Evolutionary conservation across 345 rosid genomes (phyloP), one percentile per base, ranked within the genome.

Genomic region (Salix koriyanagi): DNA sequence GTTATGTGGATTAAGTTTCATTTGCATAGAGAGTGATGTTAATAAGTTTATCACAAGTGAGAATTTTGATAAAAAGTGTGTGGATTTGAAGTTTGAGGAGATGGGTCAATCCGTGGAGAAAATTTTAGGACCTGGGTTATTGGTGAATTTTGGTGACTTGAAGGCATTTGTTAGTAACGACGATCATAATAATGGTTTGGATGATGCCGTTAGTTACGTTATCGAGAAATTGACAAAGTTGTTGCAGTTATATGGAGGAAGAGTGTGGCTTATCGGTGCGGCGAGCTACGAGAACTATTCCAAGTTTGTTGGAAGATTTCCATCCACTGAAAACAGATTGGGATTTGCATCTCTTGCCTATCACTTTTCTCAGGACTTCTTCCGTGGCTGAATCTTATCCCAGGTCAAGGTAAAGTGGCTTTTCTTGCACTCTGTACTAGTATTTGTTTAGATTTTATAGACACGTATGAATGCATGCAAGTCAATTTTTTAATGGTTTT

Each of bases 321-420:
- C 94, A 1, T 74, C 62, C 64, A 60, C 88, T 28, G 91, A 88
- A 25, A 82, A 78, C n/a, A 74, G 90, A 88, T 4, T 92, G 91
- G 97, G 90, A 89, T 82, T 82, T 90, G 82, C 90, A 90, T 26
- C 82, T 86, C 76, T 78, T 89, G 86, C 91, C 92, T 1, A 81
- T 88, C 28, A 82, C 90, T 71, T 80, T 87, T 65, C 77, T 86
- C 52, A 77, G 71, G 80, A 69, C 76, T 69, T 80, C 86, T 83
- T 76, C 91, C 19, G 60, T 73, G 46, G 89, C 90, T 58, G 91
- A 85, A 72, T 83, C 91, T 14, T 79, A 73, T 70, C 91, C 89
- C 42, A 89, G 81, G 75, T 91, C 97, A 75, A 94, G 98, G 98
- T 92, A 56, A 52, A 77, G 77, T 71, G 21, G 30, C 9, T 28